Evolutionary conservation across 768 basidiomycete genomes (phyloP).

Genomic region (Lentinula sp.): DNA sequence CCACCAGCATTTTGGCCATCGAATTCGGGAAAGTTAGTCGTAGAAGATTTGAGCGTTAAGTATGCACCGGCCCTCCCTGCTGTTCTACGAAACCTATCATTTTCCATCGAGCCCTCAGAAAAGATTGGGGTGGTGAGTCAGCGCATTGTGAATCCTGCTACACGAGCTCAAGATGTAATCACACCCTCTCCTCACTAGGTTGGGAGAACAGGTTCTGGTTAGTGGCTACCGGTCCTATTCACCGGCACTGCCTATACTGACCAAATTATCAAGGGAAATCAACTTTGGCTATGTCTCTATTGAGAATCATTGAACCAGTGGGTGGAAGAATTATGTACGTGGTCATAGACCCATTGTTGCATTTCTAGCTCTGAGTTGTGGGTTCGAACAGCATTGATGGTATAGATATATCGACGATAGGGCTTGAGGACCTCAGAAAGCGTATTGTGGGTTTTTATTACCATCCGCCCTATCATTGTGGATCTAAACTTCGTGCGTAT

Average conservation of each 20-base stretch:
- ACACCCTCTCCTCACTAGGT: conserved; percentile 30
- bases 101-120: conserved; percentile 53
- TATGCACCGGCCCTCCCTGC: conserved; percentile 61
- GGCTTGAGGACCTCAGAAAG: conserved; percentile 62
- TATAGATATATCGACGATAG: conserved; percentile 61
- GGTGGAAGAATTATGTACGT: conserved; percentile 54
- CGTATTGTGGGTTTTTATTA: conserved; percentile 39
- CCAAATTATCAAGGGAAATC: conserved; percentile 38
- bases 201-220: conserved; percentile 64
- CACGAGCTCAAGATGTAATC: not conserved
- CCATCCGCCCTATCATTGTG: not conserved
- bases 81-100: conserved; percentile 52
- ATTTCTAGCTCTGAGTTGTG: not conserved
- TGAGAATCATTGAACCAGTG: conserved; percentile 58
- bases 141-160: not conserved
- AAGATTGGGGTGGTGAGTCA: conserved; percentile 61
- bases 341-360: not conserved
- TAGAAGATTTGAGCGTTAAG: conserved; percentile 53
- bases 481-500: not conserved
- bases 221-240: not conserved
- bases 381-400: conserved; percentile 50
- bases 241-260: not conserved
- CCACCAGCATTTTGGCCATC: conserved; percentile 77
- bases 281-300: conserved; percentile 48
- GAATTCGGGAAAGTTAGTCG: conserved; percentile 46